A percentile compares a stretch with the other conserved stretches of the same genome.
phyloP scores from a whole-genome alignment of 768 basidiomycete genomes.

The Auriscalpium vulgare region DNA sequence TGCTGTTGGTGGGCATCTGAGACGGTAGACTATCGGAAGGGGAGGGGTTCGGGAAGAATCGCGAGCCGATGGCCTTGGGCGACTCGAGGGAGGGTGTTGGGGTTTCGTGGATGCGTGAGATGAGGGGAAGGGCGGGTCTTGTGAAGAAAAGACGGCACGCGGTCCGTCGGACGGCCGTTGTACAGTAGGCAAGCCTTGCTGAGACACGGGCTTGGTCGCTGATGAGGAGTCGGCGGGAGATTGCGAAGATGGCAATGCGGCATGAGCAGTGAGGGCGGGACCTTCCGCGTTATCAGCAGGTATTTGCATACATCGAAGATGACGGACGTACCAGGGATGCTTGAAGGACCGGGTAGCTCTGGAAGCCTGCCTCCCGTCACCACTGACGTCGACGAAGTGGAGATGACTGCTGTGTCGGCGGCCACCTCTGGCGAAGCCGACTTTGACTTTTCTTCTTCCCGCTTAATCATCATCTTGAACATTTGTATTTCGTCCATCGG shows the following conservation, averaged over 20 bases:
- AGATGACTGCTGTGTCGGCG: too few relatives aligned
- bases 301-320: too few relatives aligned
- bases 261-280: too few relatives aligned
- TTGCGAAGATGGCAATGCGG: too few relatives aligned
- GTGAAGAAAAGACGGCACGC: background rate
- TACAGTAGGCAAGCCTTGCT: background rate
- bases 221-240: background rate
- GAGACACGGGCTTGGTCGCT: background rate
- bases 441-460: slow-evolving; percentile 51
- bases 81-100: slow-evolving; percentile 11
- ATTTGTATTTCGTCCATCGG: slow-evolving; percentile 76
- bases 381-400: too few relatives aligned
- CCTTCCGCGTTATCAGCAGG: too few relatives aligned
- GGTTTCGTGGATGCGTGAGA: slow-evolving; percentile 9
- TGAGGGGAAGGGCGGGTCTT: background rate
- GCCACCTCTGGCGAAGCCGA: slow-evolving; percentile 11
- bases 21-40: slow-evolving; percentile 3
- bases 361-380: too few relatives aligned
- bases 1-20: slow-evolving; percentile 5
- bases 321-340: too few relatives aligned
- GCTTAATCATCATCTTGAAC: slow-evolving; percentile 79
- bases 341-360: too few relatives aligned
- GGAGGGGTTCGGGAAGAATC: slow-evolving; percentile 28
- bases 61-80: slow-evolving; percentile 24
- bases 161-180: too few relatives aligned